Percentiles rank a stretch among this genome's conserved stretches.
Evolutionary conservation across 1,284 basidiomycete genomes (phyloP).

Genomic region (Grifola frondosa): DNA sequence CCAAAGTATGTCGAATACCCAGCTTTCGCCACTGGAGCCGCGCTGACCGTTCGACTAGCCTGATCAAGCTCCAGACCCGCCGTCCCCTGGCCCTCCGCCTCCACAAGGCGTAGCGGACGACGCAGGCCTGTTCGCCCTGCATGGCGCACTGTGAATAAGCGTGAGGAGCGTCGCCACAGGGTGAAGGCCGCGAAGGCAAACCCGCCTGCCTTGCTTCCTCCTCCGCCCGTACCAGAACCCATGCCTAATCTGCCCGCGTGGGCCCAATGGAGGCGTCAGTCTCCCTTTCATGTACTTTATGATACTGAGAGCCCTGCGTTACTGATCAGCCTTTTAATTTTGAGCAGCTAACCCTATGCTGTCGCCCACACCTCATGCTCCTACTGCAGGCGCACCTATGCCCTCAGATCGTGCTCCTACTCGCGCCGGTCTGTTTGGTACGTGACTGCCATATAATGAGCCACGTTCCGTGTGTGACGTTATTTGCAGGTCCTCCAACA

Average conservation of each 20-base stretch:
- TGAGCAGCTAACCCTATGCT: slow-evolving; percentile 53
- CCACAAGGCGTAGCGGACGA: slow-evolving; percentile 37
- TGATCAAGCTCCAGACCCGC: slow-evolving; percentile 17
- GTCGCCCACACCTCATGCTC: slow-evolving; percentile 44
- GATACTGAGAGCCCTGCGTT: too few relatives aligned
- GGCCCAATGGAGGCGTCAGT: slow-evolving; percentile 75
- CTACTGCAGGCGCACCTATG: slow-evolving; percentile 34
- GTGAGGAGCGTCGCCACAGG: slow-evolving; percentile 45
- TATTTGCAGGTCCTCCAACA: slow-evolving; percentile 48
- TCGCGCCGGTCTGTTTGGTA: slow-evolving; percentile 65
- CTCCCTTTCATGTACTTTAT: slow-evolving; percentile 3
- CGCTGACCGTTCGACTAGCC: slow-evolving; percentile 6
- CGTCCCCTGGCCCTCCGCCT: slow-evolving; percentile 27
- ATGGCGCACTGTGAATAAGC: slow-evolving; percentile 70
- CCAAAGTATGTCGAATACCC: slow-evolving; percentile 38
- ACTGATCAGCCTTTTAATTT: slow-evolving; percentile 2
- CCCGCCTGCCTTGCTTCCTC: slow-evolving; percentile 40
- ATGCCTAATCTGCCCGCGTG: slow-evolving; percentile 61
- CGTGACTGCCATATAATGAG: slow-evolving; percentile 8
- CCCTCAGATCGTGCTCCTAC: slow-evolving; percentile 41
- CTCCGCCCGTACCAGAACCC: slow-evolving; percentile 43
- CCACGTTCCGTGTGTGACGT: not conserved
- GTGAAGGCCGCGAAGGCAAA: slow-evolving; percentile 43
- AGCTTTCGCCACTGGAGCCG: not conserved
- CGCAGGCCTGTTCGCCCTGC: slow-evolving; percentile 55